Percentiles rank a stretch among this genome's conserved stretches.
phyloP scores from a whole-genome alignment of 495 filamentous ascomycete species.

The Parathielavia hyrcaniae region DNA sequence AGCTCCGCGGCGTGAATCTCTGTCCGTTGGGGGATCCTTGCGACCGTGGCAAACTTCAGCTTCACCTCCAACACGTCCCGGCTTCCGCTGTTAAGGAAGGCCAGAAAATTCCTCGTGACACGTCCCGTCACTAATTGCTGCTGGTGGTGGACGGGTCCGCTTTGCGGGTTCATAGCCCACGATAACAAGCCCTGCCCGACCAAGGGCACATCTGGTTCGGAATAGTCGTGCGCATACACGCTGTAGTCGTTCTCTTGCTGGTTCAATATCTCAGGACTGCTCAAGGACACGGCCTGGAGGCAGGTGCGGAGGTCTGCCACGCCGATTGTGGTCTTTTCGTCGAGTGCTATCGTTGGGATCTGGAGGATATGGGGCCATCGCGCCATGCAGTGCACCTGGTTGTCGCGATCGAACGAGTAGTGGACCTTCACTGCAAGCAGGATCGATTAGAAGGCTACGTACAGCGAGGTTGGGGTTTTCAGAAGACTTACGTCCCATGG shows the following conservation, averaged over 20 bases:
- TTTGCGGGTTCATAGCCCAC: conserved; percentile 56
- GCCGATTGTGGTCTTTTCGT: conserved; percentile 67
- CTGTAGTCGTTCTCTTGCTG: conserved; percentile 85
- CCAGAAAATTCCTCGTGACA: conserved; percentile 76
- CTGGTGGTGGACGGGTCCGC: conserved; percentile 51
- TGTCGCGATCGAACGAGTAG: conserved; percentile 90
- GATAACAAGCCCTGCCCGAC: conserved; percentile 97
- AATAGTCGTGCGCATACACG: conserved; percentile 94
- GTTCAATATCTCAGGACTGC: conserved; percentile 81
- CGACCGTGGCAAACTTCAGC: conserved; percentile 76
- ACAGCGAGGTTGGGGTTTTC: neutral
- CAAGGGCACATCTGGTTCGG: conserved; percentile 84
- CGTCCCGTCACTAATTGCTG: conserved; percentile 81
- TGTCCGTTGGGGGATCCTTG: conserved; percentile 56
- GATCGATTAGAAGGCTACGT: conserved; percentile 22
- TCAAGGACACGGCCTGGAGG: conserved; percentile 69
- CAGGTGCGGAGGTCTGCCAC: conserved; percentile 87
- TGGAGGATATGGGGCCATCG: conserved; percentile 76
- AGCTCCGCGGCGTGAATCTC: conserved; percentile 23
- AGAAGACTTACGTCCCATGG: conserved; percentile 48
- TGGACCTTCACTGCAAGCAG: conserved; percentile 74
- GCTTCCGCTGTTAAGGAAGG: conserved; percentile 72
- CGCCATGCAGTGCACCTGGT: conserved; percentile 84
- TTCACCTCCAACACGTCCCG: conserved; percentile 94
- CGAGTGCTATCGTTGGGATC: conserved; percentile 71